phyloP scores from a whole-genome alignment of 73 alveolate species.

The Loxodes magnus region DNA sequence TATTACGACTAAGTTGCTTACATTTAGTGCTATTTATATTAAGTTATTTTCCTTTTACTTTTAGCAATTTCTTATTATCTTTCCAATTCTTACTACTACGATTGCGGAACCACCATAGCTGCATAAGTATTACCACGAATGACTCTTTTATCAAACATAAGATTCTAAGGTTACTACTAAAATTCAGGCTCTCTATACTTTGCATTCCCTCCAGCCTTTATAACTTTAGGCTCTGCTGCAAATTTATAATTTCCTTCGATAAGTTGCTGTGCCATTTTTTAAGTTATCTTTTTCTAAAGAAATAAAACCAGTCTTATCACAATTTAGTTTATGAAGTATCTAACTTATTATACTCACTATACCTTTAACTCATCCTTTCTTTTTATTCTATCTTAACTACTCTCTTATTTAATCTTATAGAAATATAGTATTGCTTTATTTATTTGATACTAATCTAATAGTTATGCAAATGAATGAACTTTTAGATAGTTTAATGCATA shows the following conservation, averaged over 20 bases:
- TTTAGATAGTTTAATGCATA: no score
- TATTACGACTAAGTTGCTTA: slow-evolving; percentile 29
- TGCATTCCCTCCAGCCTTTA: not conserved
- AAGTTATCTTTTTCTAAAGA: no score
- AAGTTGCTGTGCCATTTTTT: no score
- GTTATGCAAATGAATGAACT: no score
- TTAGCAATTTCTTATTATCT: slow-evolving; percentile 16
- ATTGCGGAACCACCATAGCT: slow-evolving; percentile 84
- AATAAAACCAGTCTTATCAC: no score
- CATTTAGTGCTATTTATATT: not conserved
- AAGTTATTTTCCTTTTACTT: slow-evolving; percentile 5
- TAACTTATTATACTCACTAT: no score
- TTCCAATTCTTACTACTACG: slow-evolving; percentile 23
- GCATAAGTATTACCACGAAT: slow-evolving; percentile 93
- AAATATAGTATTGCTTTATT: no score
- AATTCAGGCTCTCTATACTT: slow-evolving; percentile 6
- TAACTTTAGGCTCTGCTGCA: slow-evolving; percentile 12
- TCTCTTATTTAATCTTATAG: no score
- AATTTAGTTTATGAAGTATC: no score
- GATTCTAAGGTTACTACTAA: slow-evolving; percentile 17
- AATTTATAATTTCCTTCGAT: slow-evolving; percentile 12
- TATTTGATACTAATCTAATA: no score
- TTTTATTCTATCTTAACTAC: no score
- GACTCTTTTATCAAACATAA: slow-evolving; percentile 85
- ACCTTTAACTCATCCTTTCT: no score